Evolutionary conservation across 116 monocot species (phyloP).

Genomic region (Cymodocea nodosa): DNA sequence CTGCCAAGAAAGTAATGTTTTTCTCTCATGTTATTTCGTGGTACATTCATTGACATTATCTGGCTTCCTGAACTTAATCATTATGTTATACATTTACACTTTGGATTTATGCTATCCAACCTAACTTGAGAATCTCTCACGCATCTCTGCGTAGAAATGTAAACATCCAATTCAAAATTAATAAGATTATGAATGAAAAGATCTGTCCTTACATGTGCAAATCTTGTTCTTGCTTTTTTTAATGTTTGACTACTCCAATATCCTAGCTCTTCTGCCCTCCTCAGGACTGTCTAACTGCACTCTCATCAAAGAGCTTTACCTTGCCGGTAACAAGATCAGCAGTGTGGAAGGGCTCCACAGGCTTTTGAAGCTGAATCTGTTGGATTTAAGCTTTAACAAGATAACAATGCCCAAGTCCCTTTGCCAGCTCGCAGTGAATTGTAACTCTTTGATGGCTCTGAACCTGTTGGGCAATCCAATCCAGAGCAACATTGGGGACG

Average conservation of each 20-base stretch:
- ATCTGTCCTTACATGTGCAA: too few relatives aligned
- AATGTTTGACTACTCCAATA: too few relatives aligned
- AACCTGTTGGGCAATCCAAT: constrained; percentile 84
- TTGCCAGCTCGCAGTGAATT: constrained; percentile 85
- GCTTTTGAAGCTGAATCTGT: constrained; percentile 58
- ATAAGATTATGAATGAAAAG: too few relatives aligned
- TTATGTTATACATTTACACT: too few relatives aligned
- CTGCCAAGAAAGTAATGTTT: not conserved
- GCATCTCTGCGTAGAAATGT: too few relatives aligned
- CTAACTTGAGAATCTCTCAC: too few relatives aligned
- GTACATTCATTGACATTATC: too few relatives aligned
- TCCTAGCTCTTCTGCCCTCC: not conserved
- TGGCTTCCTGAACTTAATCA: too few relatives aligned
- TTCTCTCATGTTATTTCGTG: not conserved
- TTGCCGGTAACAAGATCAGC: constrained; percentile 91
- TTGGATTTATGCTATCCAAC: too few relatives aligned
- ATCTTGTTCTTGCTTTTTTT: too few relatives aligned
- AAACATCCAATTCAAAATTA: too few relatives aligned
- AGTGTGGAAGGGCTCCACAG: constrained; percentile 78
- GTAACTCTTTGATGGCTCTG: constrained; percentile 59
- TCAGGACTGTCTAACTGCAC: constrained; percentile 77
- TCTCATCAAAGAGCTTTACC: constrained; percentile 77
- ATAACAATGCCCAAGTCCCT: constrained; percentile 64
- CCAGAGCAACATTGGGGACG: constrained; percentile 72
- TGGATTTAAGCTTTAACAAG: constrained; percentile 95